phyloP scores from a whole-genome alignment of 192 early-diverging fungal genomes.

The Podila verticillata region DNA sequence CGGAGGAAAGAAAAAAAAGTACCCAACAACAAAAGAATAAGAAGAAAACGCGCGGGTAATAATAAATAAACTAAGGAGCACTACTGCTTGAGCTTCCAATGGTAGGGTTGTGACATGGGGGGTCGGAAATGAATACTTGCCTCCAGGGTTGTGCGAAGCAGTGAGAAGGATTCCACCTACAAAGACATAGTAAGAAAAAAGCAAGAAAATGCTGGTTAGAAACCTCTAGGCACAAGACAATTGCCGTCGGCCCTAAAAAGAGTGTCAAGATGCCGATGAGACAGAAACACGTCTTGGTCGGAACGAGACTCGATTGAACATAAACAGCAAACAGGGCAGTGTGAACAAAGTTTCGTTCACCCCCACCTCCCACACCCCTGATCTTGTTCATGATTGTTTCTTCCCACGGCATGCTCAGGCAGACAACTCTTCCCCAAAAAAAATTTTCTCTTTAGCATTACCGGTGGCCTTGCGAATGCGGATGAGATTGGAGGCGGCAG shows the following conservation, averaged over 20 bases:
- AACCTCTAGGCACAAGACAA: background rate
- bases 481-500: slow-evolving; percentile 94
- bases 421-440: too few relatives aligned
- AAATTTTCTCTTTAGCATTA: slow-evolving; percentile 7
- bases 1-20: background rate
- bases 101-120: too few relatives aligned
- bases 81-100: background rate
- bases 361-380: too few relatives aligned
- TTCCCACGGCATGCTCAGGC: too few relatives aligned
- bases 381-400: too few relatives aligned
- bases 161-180: slow-evolving; percentile 95
- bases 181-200: background rate
- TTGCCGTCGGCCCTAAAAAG: background rate
- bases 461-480: slow-evolving; percentile 88
- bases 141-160: slow-evolving; percentile 99
- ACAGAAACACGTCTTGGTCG: too few relatives aligned
- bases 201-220: background rate
- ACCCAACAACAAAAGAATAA: background rate
- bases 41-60: background rate
- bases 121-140: slow-evolving; percentile 20
- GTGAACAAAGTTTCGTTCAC: too few relatives aligned
- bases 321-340: too few relatives aligned
- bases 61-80: slow-evolving; percentile 3
- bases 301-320: too few relatives aligned
- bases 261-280: too few relatives aligned